These are phyloP conservation scores for Setomelanomma holmii DNA, from an alignment of 2,329 filamentous ascomycete genomes.

Conservation along the genomic window DNA sequence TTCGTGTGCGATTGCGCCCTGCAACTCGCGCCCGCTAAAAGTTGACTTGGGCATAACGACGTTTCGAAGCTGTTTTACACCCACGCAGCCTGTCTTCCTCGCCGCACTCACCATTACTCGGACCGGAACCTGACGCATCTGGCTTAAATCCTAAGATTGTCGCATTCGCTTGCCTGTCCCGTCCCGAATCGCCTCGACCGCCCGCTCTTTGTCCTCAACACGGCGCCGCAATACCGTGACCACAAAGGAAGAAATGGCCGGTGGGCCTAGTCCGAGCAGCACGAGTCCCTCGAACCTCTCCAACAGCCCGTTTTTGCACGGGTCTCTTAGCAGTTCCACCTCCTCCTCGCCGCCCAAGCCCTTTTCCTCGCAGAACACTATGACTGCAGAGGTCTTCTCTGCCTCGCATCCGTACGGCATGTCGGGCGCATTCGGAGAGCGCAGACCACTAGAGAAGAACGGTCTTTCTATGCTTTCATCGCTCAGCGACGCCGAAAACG, in stretches of 20 bases:
- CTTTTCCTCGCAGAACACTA: slow-evolving; percentile 45
- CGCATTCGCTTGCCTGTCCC: slow-evolving; percentile 28
- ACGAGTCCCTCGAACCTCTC: slow-evolving; percentile 50
- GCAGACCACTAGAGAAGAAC: slow-evolving; percentile 48
- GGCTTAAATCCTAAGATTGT: slow-evolving; percentile 22
- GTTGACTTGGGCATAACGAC: slow-evolving; percentile 34
- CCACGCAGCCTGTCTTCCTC: slow-evolving; percentile 20
- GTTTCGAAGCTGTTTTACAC: slow-evolving; percentile 47
- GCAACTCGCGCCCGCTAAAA: slow-evolving; percentile 16
- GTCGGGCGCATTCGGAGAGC: slow-evolving; percentile 50
- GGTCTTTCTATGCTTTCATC: slow-evolving; percentile 40
- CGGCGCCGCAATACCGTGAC: slow-evolving; percentile 32
- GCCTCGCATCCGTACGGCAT: slow-evolving; percentile 50
- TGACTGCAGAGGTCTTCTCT: slow-evolving; percentile 52
- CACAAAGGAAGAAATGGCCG: slow-evolving; percentile 50
- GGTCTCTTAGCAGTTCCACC: slow-evolving; percentile 49
- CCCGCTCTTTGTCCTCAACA: slow-evolving; percentile 42
- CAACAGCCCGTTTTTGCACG: slow-evolving; percentile 49
- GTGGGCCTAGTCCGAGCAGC: slow-evolving; percentile 51
- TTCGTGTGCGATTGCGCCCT: slow-evolving; percentile 22
- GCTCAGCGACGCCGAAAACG: slow-evolving; percentile 44
- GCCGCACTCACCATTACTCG: slow-evolving; percentile 20
- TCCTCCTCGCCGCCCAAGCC: slow-evolving; percentile 49
- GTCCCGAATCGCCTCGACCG: slow-evolving; percentile 20
- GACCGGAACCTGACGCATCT: slow-evolving; percentile 28